Base-by-base conservation (phyloP, 2,329 filamentous ascomycete species). In the Diaporthe amygdali region DNA sequence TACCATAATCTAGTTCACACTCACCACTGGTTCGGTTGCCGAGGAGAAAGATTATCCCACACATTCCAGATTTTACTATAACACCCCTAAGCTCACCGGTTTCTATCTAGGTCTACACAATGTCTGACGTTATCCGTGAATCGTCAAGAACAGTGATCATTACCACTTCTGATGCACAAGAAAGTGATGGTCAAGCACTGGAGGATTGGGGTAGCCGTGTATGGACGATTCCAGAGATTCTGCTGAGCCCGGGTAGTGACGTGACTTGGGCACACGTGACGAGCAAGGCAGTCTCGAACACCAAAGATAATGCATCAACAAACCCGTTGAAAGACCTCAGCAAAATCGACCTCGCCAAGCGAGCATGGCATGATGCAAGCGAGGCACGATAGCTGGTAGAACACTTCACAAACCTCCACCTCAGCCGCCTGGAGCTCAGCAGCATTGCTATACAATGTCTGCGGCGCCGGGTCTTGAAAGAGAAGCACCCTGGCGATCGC, bases 341-440 rank as follows among this genome's bases (percentile, higher is more conserved):
- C 34, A 39, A 39, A 39, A 39, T 39, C 34, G 34, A 39, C 34
- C 34, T 39, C 34, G 34, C 34, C 34, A 12, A 39, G 34, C 32
- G 73, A 76, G 3, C 4, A 78, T 82, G 80, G 80, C 72, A 73
- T 66, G 79, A 80, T 54, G 72, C 76, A 5, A 56, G 73, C 22
- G 68, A 74, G 6, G 75, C 80, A 15, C 75, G 79, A 14, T 77
- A 81, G 46, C 76, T 79, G 20, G 80, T 82, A 25, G 80, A 82
- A 74, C 82, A 79, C 59, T 69, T 77, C 27, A 78, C 78, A 46
- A 78, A 71, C 55, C 76, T 82, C 20, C 74, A 68, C n/a, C 76
- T 82, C 15, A 80, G 79, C 63, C 76, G 77, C 5, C 74, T 82
- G 8, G 80, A 82, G 69, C 78, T 81, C 15, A 75, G 77, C 32